phyloP scores from a whole-genome alignment of 805 yeast species.

The Candida peoriensis region DNA sequence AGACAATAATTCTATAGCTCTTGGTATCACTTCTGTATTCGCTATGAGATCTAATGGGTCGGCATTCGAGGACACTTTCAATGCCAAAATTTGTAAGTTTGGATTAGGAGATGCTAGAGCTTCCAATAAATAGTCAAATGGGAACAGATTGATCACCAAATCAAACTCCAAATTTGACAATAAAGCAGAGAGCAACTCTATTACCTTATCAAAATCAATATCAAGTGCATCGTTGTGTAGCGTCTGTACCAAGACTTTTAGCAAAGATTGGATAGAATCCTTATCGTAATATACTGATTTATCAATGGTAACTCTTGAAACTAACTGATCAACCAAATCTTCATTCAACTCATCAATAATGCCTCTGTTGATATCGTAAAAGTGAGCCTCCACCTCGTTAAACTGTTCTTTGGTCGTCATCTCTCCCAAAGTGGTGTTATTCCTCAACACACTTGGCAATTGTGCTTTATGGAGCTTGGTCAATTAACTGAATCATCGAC shows the following conservation, averaged over 20 bases:
- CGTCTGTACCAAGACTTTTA: constrained; percentile 1
- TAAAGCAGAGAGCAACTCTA: constrained; percentile 13
- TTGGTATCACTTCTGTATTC: constrained; percentile 19
- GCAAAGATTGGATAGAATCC: constrained; percentile 4
- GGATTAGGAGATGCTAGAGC: constrained; percentile 16
- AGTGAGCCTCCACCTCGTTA: constrained; percentile 3
- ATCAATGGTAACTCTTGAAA: constrained; percentile 6
- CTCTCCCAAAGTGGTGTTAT: no score
- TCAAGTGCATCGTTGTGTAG: constrained; percentile 7
- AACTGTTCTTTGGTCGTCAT: constrained; percentile 3
- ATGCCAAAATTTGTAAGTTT: constrained; percentile 16
- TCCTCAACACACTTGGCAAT: no score
- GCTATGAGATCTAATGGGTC: constrained; percentile 21
- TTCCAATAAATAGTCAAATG: constrained; percentile 12
- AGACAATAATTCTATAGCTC: constrained; percentile 6
- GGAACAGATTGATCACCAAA: constrained; percentile 10
- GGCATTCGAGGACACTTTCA: constrained; percentile 18
- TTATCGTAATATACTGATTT: constrained; percentile 5
- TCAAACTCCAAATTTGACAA: constrained; percentile 15
- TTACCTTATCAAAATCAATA: constrained; percentile 11
- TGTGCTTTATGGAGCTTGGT: no score
- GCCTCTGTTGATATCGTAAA: constrained; percentile 1
- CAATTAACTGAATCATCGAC: no score
- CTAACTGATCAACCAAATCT: neutral
- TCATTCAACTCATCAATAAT: constrained; percentile 1